Percentiles rank a stretch among this genome's conserved stretches.
phyloP scores from a whole-genome alignment of 129 eudicot species.

The Sambucus nigra region DNA sequence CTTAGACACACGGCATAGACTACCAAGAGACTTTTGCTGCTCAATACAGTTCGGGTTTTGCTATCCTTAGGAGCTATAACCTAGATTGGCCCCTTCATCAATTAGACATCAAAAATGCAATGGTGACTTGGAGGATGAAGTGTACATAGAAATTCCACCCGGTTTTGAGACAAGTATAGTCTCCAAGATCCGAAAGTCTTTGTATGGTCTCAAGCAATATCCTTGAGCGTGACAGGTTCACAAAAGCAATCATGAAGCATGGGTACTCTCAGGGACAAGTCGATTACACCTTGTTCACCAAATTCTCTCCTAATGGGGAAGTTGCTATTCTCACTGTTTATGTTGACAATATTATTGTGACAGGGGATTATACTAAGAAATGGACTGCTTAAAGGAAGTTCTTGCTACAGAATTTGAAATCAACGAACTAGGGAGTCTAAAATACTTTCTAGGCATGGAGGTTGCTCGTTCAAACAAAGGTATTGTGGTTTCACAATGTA shows the following conservation, averaged over 20 bases:
- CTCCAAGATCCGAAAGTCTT: not conserved
- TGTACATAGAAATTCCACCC: not conserved
- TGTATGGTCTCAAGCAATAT: slow-evolving; percentile 1
- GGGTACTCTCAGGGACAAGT: not conserved
- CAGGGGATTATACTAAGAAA: not conserved
- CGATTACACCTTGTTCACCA: not conserved
- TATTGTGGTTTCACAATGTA: not conserved
- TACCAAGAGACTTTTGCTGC: too few species aligned
- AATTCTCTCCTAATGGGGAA: not conserved
- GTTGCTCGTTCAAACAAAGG: slow-evolving; percentile 1
- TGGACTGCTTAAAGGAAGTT: not conserved
- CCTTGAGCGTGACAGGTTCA: not conserved
- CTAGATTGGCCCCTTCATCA: too few species aligned
- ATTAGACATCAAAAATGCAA: too few species aligned
- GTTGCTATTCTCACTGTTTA: slow-evolving; percentile 2
- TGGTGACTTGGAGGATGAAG: too few species aligned
- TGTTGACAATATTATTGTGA: not conserved
- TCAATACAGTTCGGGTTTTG: too few species aligned
- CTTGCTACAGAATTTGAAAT: slow-evolving; percentile 4
- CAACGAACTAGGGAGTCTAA: too few species aligned
- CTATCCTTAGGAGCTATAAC: too few species aligned
- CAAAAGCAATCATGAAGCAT: not conserved
- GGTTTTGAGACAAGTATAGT: not conserved
- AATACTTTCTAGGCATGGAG: slow-evolving; percentile 1
- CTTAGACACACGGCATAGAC: not conserved